Evolutionary conservation across 192 early-diverging fungal genomes (phyloP).

Genomic region (Chytriomyces confervae): DNA sequence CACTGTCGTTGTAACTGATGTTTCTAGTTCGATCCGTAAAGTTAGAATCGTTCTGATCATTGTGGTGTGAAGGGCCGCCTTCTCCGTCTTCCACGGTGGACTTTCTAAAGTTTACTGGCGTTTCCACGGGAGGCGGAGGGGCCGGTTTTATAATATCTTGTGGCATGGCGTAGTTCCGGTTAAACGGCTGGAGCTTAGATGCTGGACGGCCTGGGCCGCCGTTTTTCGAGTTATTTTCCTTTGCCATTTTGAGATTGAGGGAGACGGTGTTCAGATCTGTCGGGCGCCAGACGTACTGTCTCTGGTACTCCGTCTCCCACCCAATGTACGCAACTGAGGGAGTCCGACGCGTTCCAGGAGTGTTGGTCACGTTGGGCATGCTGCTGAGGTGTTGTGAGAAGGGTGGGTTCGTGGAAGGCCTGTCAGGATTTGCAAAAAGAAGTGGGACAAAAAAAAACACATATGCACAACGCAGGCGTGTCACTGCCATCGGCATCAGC

Average conservation of each 20-base stretch:
- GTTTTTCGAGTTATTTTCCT: too few species aligned
- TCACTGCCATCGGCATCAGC: too few species aligned
- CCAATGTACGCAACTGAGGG: conserved; percentile 24
- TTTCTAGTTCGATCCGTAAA: background rate
- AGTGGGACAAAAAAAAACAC: background rate
- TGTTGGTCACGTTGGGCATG: background rate
- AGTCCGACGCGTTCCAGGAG: background rate
- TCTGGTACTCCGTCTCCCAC: conserved; percentile 25
- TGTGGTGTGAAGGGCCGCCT: too few species aligned
- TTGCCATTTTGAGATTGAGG: too few species aligned
- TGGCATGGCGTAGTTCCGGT: conserved; percentile 18
- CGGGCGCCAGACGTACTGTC: conserved; percentile 19
- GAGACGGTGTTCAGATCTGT: too few species aligned
- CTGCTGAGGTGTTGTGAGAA: background rate
- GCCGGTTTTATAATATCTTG: conserved; percentile 27
- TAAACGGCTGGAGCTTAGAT: background rate
- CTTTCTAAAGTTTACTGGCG: conserved; percentile 2
- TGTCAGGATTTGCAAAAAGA: background rate
- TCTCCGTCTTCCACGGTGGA: too few species aligned
- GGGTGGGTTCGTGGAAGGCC: too few species aligned
- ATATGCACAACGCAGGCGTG: too few species aligned
- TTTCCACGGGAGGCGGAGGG: background rate
- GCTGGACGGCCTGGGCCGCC: too few species aligned
- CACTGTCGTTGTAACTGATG: background rate
- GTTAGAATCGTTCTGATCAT: background rate